Base-by-base conservation (phyloP, 2,329 filamentous ascomycete species). In the Fusarium verrucosum region DNA sequence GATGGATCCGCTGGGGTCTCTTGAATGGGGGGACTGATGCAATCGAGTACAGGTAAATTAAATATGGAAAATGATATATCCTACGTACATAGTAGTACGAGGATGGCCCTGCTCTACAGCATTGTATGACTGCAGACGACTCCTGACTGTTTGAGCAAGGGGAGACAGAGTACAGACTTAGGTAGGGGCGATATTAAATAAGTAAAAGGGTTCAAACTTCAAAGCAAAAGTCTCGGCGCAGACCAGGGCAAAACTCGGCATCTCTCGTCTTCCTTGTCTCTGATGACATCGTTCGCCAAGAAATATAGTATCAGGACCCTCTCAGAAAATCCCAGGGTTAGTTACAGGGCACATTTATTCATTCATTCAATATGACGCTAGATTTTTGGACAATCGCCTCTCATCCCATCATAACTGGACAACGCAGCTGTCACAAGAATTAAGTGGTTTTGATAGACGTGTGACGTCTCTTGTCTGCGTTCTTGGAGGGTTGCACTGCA, bases 231-330 rank as follows among this genome's bases (percentile, higher is more conserved):
- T 46, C 44, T 53, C 40, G 47, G 43, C 32, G 49, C 43, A 30
- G 10, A 38, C 22, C 10, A 57, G 62, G 62, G 30, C 35, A 22
- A 51, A 62, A 42, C 36, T 63, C 57, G 51, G 50, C 56, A 58
- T 62, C 20, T 51, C 37, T 57, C 23, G 23, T 25, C 23, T n/a
- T n/a, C 28, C 28, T 30, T 30, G 28, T 3, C 55, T 41, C 38
- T 49, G 52, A 66, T 58, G 62, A 63, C 62, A 65, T 62, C 42
- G 30, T 37, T 26, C 58, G 49, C 57, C 58, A 61, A 61, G 57
- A 44, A 56, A 40, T 42, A 37, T 26, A 44, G 41, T 38, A n/a
- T 17, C 32, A 47, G 22, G 49, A 28, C 54, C 41, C 54, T 54
- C 53, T 25, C 28, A n/a, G 22, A 28, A 35, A 36, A 52, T 35